A percentile compares a stretch with the other conserved stretches of the same genome.
Conservation (phyloP, 495 filamentous ascomycete species). For the Aspergillus carlsbadensis region DNA sequence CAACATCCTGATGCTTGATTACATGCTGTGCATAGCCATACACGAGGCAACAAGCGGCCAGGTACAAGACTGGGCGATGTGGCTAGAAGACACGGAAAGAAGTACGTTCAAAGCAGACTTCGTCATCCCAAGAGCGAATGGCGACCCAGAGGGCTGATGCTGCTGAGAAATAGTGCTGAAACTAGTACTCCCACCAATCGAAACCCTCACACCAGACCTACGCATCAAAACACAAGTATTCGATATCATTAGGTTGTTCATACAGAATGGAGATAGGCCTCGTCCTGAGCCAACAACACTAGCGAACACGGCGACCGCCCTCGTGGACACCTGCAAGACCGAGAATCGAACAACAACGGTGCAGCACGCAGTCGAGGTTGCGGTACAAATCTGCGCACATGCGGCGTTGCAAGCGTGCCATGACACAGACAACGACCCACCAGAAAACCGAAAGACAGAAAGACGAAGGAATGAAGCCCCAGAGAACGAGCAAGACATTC, state of each 20-base stretch:
- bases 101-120: slow-evolving; percentile 18
- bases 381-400: background rate
- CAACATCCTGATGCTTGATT: slow-evolving; percentile 55
- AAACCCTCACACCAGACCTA: background rate
- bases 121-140: background rate
- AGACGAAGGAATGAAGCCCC: background rate
- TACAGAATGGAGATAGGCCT: slow-evolving; percentile 11
- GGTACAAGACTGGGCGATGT: slow-evolving; percentile 18
- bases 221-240: slow-evolving; percentile 2
- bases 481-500: background rate
- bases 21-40: slow-evolving; percentile 46
- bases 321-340: background rate
- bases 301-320: background rate
- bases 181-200: background rate
- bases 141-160: background rate
- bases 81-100: slow-evolving; percentile 22
- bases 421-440: background rate
- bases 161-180: slow-evolving; percentile 7
- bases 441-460: background rate
- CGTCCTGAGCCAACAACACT: slow-evolving; percentile 10
- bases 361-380: background rate
- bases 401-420: slow-evolving; percentile 19
- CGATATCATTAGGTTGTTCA: background rate
- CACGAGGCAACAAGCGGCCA: slow-evolving; percentile 24
- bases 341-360: background rate